phyloP scores from a whole-genome alignment of 1,139 yeast genomes.

The Magnusiomyces tetraspermus region DNA sequence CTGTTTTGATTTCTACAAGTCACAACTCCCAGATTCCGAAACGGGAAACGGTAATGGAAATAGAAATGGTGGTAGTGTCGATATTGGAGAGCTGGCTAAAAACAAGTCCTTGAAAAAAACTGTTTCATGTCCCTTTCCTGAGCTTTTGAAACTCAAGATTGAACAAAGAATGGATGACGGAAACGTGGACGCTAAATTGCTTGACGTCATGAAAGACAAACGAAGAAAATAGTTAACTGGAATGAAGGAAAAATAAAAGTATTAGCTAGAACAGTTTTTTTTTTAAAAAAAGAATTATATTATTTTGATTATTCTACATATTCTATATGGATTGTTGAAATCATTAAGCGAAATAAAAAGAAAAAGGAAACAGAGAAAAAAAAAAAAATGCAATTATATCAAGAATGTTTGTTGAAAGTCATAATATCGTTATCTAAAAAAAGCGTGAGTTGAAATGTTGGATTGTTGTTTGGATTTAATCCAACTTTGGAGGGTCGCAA shows the following conservation, averaged over 20 bases:
- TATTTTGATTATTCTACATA: neutral
- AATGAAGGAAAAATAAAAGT: too few species aligned
- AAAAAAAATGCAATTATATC: neutral
- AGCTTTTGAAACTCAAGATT: constrained; percentile 45
- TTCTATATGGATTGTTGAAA: neutral
- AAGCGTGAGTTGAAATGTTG: neutral
- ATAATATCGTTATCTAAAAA: neutral
- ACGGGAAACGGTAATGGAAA: neutral
- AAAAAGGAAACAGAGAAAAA: neutral
- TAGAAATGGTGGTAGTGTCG: neutral
- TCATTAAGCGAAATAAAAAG: neutral
- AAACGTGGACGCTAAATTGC: constrained; percentile 23
- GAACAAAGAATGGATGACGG: constrained; percentile 38
- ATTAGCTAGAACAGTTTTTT: neutral
- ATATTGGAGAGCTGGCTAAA: neutral
- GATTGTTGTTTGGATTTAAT: constrained; percentile 19
- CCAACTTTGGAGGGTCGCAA: constrained; percentile 39
- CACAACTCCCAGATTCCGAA: constrained; percentile 24
- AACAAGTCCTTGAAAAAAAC: constrained; percentile 33
- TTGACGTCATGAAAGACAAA: neutral
- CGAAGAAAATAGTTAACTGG: neutral
- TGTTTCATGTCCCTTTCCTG: constrained; percentile 57
- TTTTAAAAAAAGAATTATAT: too few species aligned
- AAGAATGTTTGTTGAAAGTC: neutral
- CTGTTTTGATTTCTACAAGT: constrained; percentile 48